Evolutionary conservation across 441 rosid genomes (phyloP).

Genomic region (Mallotus japonicus): DNA sequence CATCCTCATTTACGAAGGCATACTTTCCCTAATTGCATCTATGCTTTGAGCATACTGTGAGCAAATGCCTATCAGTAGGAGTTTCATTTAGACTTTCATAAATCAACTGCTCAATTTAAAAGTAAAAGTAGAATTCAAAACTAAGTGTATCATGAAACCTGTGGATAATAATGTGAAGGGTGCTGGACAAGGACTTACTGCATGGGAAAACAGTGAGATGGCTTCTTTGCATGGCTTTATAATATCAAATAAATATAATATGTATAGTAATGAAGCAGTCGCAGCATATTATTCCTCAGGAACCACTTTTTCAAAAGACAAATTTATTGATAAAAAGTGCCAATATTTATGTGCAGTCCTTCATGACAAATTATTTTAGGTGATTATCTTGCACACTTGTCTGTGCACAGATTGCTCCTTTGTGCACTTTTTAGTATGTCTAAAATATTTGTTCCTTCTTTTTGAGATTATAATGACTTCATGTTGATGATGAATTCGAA

Average conservation of each 20-base stretch:
- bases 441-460: background rate
- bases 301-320: background rate
- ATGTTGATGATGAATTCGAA: background rate
- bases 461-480: background rate
- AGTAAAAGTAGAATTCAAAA: background rate
- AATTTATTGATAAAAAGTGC: background rate
- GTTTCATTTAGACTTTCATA: background rate
- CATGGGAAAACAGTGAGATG: background rate
- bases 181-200: background rate
- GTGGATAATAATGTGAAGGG: background rate
- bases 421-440: background rate
- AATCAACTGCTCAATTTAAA: background rate
- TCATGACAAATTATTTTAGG: background rate
- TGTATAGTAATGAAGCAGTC: background rate
- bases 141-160: background rate
- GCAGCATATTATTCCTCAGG: background rate
- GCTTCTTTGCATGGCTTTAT: background rate
- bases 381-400: background rate
- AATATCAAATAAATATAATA: background rate
- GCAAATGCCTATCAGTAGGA: background rate
- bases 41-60: background rate
- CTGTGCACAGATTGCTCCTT: background rate
- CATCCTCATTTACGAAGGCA: background rate
- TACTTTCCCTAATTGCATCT: background rate
- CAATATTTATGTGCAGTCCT: background rate